Evolutionary conservation across 805 yeast genomes (phyloP), one percentile per base, ranked within the genome.

Genomic region (Candida hungchunana): DNA sequence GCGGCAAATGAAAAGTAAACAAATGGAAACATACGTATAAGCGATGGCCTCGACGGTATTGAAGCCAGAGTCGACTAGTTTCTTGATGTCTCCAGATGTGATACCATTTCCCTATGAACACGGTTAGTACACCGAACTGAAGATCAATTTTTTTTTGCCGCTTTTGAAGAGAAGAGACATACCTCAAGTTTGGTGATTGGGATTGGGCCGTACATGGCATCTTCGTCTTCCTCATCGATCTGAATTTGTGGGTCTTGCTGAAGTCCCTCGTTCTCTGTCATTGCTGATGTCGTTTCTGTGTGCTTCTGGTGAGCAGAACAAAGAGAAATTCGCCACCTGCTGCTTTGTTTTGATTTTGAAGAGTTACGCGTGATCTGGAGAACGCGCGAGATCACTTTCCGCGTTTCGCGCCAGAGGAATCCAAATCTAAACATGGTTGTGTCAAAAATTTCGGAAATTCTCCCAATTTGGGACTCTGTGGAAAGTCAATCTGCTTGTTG

Each of bases 31-130:
- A 9, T 48, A 62, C 62, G 96, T 86, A 53, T 87, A 88, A 3
- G 98, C 97, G 40, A 90, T 79, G 15, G 95, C 76, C 56, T 89
- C 97, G 7, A 83, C 95, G 0, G 98, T 93, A 56, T 83, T 83
- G 51, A 73, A 78, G 0, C 97, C 97, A 18, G 81, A 82, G 31
- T 84, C 90, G 43, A 78, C 72, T 34, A 93, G 70, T 57, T 87
- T 90, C 43, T 74, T 77, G 47, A 90, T 69, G 58, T 93, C 98
- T 21, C 77, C 69, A 4, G 77, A 55, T 6, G 89, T 73, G 43
- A 93, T 88, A 10, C 98, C 98, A 54, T 87, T 86, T 14, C 95
- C 94, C 61, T 70, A 58, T 25, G 10, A 29, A 7, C 21, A 17
- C 13, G 26, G 39, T 41, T 33, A 37, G 41, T 27, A 21, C 21